Percentiles rank a stretch among this genome's conserved stretches.
Evolutionary conservation across 2,329 filamentous ascomycete genomes (phyloP).

Genomic region (Pezicula neosporulosa): DNA sequence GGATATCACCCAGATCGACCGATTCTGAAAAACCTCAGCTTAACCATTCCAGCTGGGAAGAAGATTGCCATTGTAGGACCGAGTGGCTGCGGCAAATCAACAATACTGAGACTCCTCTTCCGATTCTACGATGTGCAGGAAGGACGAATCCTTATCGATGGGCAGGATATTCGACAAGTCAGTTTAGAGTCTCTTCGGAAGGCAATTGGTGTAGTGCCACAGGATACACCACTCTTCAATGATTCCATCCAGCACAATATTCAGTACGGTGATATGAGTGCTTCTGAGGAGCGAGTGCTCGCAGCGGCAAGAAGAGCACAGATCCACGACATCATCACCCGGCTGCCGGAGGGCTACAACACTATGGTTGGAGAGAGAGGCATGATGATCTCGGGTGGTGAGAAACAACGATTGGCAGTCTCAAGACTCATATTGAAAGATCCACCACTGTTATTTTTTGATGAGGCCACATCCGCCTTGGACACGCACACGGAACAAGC

Average conservation of each 20-base stretch:
- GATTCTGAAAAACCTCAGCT: slow-evolving; percentile 77
- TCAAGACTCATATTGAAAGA: slow-evolving; percentile 84
- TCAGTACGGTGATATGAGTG: slow-evolving; percentile 80
- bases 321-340: slow-evolving; percentile 77
- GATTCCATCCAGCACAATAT: slow-evolving; percentile 96
- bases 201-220: slow-evolving; percentile 91
- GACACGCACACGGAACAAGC: slow-evolving; percentile 94
- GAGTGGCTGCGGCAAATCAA: slow-evolving; percentile 94
- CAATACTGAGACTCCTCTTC: slow-evolving; percentile 85
- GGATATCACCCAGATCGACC: slow-evolving; percentile 84
- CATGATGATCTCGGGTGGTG: slow-evolving; percentile 94
- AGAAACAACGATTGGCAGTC: slow-evolving; percentile 88
- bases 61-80: slow-evolving; percentile 96
- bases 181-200: slow-evolving; percentile 77
- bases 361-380: slow-evolving; percentile 92
- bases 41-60: slow-evolving; percentile 92
- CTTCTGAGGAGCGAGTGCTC: slow-evolving; percentile 67
- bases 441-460: slow-evolving; percentile 87
- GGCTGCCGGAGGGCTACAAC: slow-evolving; percentile 82
- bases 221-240: slow-evolving; percentile 96
- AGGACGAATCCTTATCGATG: slow-evolving; percentile 86
- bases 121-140: slow-evolving; percentile 87
- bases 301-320: slow-evolving; percentile 78
- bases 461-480: slow-evolving; percentile 88
- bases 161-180: slow-evolving; percentile 84